These are phyloP conservation scores for Saitozyma podzolica DNA, from an alignment of 768 basidiomycete species.

Conservation along the genomic window DNA sequence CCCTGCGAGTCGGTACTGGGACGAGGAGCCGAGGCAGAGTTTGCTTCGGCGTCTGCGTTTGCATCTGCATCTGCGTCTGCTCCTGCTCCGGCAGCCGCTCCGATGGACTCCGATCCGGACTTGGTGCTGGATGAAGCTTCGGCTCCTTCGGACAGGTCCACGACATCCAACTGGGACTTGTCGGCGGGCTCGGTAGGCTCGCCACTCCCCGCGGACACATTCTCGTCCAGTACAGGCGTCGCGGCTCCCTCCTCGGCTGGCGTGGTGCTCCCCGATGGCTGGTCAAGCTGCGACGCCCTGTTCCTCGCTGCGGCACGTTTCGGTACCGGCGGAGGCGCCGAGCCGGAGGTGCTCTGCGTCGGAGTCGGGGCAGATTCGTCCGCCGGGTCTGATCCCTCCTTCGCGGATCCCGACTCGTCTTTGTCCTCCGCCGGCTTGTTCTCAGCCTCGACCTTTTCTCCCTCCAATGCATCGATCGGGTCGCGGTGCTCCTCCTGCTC, in stretches of 20 bases:
- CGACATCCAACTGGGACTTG: no score
- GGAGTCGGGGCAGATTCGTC: conserved; percentile 1
- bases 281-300: conserved; percentile 8
- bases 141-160: no score
- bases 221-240: no score
- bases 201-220: no score
- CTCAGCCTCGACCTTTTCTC: neutral
- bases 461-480: neutral
- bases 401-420: neutral
- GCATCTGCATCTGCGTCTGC: neutral
- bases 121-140: no score
- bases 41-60: neutral
- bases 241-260: conserved; percentile 2
- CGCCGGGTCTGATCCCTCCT: neutral
- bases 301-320: conserved; percentile 29
- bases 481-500: neutral
- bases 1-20: conserved; percentile 2
- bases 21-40: neutral
- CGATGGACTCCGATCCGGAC: no score
- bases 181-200: no score
- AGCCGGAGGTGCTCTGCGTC: neutral
- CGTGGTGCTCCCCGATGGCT: conserved; percentile 6
- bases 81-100: neutral
- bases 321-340: conserved; percentile 32
- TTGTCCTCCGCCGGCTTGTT: conserved; percentile 6